Evolutionary conservation across 2,329 filamentous ascomycete genomes (phyloP).

Genomic region (Stachybotrys elegans): DNA sequence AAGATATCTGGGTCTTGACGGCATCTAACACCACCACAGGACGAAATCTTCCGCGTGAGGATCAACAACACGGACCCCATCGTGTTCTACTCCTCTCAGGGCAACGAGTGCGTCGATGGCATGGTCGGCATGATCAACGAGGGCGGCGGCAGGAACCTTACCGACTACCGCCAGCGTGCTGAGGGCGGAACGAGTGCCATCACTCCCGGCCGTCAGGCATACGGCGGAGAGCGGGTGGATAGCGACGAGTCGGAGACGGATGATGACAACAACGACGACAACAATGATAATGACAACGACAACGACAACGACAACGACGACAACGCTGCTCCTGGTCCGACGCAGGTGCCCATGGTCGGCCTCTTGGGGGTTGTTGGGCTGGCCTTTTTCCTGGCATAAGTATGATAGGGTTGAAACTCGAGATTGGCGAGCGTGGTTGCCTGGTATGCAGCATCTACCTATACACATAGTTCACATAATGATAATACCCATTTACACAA

Average conservation of each 20-base stretch:
- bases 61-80: slow-evolving; percentile 26
- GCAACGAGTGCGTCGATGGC: slow-evolving; percentile 28
- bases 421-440: too few relatives aligned
- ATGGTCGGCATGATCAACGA: slow-evolving; percentile 36
- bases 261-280: slow-evolving; percentile 8
- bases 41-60: slow-evolving; percentile 28
- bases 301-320: slow-evolving; percentile 7
- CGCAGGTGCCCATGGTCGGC: slow-evolving; percentile 12
- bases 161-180: slow-evolving; percentile 25
- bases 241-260: slow-evolving; percentile 12
- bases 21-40: slow-evolving; percentile 13
- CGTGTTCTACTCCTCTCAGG: slow-evolving; percentile 34
- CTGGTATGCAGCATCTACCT: too few relatives aligned
- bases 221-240: slow-evolving; percentile 23
- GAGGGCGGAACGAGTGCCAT: slow-evolving; percentile 18
- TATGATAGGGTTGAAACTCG: too few relatives aligned
- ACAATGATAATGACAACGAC: slow-evolving; percentile 4
- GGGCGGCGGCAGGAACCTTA: slow-evolving; percentile 20
- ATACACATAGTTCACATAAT: too few relatives aligned
- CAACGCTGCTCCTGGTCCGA: slow-evolving; percentile 11
- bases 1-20: too few relatives aligned
- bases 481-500: too few relatives aligned
- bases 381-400: slow-evolving; percentile 13
- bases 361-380: slow-evolving; percentile 13
- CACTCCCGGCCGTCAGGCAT: slow-evolving; percentile 17